Evolutionary conservation across 768 basidiomycete genomes (phyloP).

Genomic region (Gautieria morchelliformis): DNA sequence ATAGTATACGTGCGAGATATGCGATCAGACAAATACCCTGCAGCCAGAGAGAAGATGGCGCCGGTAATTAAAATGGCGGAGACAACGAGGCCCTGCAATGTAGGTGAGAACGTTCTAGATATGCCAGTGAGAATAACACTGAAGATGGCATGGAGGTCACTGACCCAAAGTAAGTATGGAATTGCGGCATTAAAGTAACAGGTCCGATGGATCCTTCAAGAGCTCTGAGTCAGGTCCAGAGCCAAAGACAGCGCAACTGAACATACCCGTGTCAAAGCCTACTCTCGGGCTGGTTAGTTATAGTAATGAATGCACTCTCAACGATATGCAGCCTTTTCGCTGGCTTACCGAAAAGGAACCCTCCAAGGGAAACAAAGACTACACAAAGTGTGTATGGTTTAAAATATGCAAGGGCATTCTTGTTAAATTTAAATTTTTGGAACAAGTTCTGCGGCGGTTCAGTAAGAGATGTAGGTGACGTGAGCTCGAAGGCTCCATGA

Average conservation of each 20-base stretch:
- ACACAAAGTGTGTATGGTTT: background rate
- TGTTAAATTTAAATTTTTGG: background rate
- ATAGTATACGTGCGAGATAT: conserved; percentile 38
- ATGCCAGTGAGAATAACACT: too few relatives aligned
- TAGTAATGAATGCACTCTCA: too few relatives aligned
- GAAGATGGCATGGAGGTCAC: too few relatives aligned
- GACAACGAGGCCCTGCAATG: conserved; percentile 34
- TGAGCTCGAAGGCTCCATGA: background rate
- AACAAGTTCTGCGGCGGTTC: background rate
- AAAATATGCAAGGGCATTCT: background rate
- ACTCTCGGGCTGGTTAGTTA: background rate
- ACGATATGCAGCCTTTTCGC: too few relatives aligned
- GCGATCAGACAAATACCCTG: conserved; percentile 34
- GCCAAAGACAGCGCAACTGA: background rate
- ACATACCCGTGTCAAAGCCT: background rate
- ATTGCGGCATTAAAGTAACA: conserved; percentile 38
- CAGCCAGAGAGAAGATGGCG: conserved; percentile 27
- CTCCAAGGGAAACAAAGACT: background rate
- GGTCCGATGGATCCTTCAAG: conserved; percentile 28
- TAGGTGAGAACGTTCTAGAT: conserved; percentile 19
- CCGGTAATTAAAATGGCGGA: conserved; percentile 35
- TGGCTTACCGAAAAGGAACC: background rate
- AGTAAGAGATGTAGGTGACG: background rate
- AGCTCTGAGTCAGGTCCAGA: background rate
- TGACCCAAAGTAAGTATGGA: conserved; percentile 27